phyloP scores from a whole-genome alignment of 441 rosid genomes.

The Erodium texanum region DNA sequence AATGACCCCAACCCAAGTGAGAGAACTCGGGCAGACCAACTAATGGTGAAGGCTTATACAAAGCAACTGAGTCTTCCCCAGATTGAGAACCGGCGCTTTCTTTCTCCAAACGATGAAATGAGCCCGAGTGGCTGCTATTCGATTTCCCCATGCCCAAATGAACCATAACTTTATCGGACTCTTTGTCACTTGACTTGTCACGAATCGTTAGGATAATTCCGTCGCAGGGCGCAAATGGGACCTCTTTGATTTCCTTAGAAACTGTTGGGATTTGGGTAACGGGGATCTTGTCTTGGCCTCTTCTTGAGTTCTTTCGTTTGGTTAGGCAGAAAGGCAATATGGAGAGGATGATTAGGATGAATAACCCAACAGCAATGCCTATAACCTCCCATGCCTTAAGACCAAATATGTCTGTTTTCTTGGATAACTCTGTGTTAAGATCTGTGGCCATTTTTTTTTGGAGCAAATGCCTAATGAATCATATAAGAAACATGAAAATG shows the following conservation, averaged over 20 bases:
- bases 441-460: constrained; percentile 18
- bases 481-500: constrained; percentile 3
- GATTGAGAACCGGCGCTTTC: constrained; percentile 58
- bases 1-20: constrained; percentile 96
- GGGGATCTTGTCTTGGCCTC: constrained; percentile 46
- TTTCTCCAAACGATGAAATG: constrained; percentile 64
- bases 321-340: constrained; percentile 46
- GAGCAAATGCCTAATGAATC: neutral
- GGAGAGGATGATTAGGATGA: constrained; percentile 55
- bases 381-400: constrained; percentile 76
- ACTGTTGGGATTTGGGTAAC: constrained; percentile 59
- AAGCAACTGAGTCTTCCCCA: constrained; percentile 60
- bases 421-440: constrained; percentile 58
- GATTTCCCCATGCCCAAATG: constrained; percentile 28
- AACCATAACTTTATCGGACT: constrained; percentile 61
- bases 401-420: constrained; percentile 50
- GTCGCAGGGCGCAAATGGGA: constrained; percentile 39
- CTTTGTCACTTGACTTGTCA: constrained; percentile 53
- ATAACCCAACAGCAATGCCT: constrained; percentile 51
- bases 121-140: constrained; percentile 23
- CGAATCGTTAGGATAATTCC: constrained; percentile 86
- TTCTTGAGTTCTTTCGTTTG: constrained; percentile 40
- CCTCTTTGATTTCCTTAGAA: constrained; percentile 91
- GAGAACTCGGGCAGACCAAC: constrained; percentile 74
- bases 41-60: constrained; percentile 63